phyloP scores from a whole-genome alignment of 306 rosid genomes.

The Vigna trinervia region DNA sequence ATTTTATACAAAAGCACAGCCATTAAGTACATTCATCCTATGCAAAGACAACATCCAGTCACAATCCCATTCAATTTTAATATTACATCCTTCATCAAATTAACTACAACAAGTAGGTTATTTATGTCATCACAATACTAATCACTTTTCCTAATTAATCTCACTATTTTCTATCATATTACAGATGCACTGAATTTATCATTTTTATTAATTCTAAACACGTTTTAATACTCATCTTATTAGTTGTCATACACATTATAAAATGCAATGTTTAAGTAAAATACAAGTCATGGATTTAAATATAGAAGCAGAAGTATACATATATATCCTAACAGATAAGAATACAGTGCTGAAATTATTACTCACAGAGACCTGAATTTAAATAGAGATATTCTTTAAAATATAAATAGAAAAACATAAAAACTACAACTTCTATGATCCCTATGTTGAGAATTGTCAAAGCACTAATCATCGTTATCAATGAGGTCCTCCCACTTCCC shows the following conservation, averaged over 20 bases:
- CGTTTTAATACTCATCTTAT: not conserved
- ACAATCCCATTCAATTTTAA: not conserved
- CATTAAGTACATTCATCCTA: slow-evolving; percentile 35
- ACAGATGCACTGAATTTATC: too few relatives aligned
- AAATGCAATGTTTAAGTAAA: not conserved
- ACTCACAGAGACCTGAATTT: not conserved
- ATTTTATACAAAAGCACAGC: slow-evolving; percentile 33
- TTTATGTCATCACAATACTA: not conserved
- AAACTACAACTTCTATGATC: not conserved
- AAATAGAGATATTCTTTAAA: not conserved
- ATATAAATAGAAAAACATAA: not conserved
- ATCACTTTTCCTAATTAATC: not conserved
- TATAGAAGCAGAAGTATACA: too few relatives aligned
- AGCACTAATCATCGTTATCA: slow-evolving; percentile 4
- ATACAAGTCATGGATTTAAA: not conserved
- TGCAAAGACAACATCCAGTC: not conserved
- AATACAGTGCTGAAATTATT: not conserved
- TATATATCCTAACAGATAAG: not conserved
- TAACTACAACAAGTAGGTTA: not conserved
- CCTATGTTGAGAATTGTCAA: slow-evolving; percentile 39
- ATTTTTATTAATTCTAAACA: too few relatives aligned
- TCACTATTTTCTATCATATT: too few relatives aligned
- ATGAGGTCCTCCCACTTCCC: slow-evolving; percentile 39
- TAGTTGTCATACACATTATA: too few relatives aligned
- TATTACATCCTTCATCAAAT: not conserved